Evolutionary conservation across 2,329 filamentous ascomycete species (phyloP).

Genomic region (Emmonsiellopsis sp.): DNA sequence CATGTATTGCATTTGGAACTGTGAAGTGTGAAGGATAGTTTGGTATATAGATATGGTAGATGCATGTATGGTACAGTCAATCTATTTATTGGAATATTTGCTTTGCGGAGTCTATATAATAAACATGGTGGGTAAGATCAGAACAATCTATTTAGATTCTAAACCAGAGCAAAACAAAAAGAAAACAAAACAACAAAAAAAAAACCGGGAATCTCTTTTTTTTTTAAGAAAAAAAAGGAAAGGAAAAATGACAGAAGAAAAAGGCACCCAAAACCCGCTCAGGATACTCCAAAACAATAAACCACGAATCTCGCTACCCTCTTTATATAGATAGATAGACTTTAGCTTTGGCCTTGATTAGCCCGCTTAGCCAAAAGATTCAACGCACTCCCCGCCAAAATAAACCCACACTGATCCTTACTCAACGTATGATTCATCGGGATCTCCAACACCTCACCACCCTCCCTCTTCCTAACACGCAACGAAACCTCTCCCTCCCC

Average conservation of each 20-base stretch:
- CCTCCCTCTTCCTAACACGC: conserved; percentile 50
- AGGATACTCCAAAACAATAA: background rate
- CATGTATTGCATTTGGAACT: too few species aligned
- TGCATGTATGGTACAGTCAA: too few species aligned
- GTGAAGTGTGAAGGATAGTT: too few species aligned
- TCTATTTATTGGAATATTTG: too few species aligned
- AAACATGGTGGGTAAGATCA: too few species aligned
- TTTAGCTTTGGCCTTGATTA: conserved; percentile 3
- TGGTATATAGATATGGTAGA: too few species aligned
- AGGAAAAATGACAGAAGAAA: background rate
- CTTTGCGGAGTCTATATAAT: too few species aligned
- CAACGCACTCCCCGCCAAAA: conserved; percentile 85
- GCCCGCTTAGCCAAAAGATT: conserved; percentile 70
- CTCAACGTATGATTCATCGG: conserved; percentile 81
- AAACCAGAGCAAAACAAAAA: too few species aligned
- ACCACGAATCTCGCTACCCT: background rate
- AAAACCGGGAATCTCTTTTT: too few species aligned
- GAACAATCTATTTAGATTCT: too few species aligned
- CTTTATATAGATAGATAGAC: background rate
- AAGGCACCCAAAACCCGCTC: background rate
- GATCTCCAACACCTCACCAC: conserved; percentile 59
- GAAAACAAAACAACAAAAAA: too few species aligned
- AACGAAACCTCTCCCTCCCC: conserved; percentile 71
- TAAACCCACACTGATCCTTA: conserved; percentile 83
- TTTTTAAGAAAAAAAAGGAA: too few species aligned